Evolutionary conservation across 2,329 filamentous ascomycete species (phyloP).

Genomic region (Monilinia laxa): DNA sequence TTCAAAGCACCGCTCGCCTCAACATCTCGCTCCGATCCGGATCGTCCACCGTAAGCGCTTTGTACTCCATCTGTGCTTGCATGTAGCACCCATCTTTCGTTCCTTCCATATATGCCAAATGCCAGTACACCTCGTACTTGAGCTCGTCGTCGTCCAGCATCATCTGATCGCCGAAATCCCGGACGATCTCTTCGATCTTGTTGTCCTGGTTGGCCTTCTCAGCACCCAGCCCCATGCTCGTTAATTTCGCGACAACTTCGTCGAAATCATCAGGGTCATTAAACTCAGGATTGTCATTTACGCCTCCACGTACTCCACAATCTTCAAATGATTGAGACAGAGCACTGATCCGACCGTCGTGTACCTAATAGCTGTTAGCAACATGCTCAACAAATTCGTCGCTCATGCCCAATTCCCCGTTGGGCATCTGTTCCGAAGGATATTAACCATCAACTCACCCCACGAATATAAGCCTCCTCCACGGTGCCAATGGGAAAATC

Average conservation of each 20-base stretch:
- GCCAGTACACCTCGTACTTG: conserved; percentile 20
- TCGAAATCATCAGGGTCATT: conserved; percentile 18
- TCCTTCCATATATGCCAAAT: conserved; percentile 20
- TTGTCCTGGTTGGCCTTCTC: neutral
- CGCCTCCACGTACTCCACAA: conserved; percentile 11
- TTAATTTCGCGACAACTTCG: conserved; percentile 8
- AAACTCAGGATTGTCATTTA: neutral
- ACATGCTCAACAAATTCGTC: neutral
- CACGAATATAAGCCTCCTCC: conserved; percentile 14
- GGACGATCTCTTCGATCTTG: conserved; percentile 8
- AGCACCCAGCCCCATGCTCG: conserved; percentile 4
- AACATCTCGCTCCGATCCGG: conserved; percentile 8
- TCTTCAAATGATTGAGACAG: conserved; percentile 7
- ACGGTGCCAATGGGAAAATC: conserved; percentile 4
- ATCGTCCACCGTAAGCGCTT: conserved; percentile 7
- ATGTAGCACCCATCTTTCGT: conserved; percentile 17
- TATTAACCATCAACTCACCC: conserved; percentile 4
- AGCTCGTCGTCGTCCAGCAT: conserved; percentile 13
- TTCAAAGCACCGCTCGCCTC: conserved; percentile 12
- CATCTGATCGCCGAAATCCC: conserved; percentile 2
- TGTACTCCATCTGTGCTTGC: conserved; percentile 16
- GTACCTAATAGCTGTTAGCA: conserved; percentile 11
- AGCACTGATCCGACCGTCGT: conserved; percentile 21
- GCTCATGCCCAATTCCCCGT: neutral
- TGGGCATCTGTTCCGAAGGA: neutral